Conservation (phyloP, 2,329 filamentous ascomycete species). For the Hypoxylon sp. region DNA sequence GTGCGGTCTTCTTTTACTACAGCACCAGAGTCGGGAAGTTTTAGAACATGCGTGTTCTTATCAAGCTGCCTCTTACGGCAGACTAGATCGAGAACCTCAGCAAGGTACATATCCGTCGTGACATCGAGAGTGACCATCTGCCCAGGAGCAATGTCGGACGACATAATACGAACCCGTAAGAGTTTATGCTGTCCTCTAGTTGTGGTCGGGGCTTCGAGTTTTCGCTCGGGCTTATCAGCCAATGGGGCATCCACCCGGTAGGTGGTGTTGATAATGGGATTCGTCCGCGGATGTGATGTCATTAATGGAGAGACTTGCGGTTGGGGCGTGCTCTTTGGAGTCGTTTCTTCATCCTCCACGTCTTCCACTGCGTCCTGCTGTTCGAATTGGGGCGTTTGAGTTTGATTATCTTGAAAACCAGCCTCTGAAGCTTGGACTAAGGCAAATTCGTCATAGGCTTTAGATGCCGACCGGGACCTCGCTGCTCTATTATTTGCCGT, state of each 20-base stretch:
- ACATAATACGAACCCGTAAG: constrained; percentile 79
- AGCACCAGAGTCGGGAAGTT: constrained; percentile 80
- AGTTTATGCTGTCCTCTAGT: constrained; percentile 77
- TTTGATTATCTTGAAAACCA: constrained; percentile 78
- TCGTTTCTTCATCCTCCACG: constrained; percentile 59
- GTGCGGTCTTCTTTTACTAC: constrained; percentile 83
- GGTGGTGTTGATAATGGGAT: constrained; percentile 74
- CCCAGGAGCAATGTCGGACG: constrained; percentile 78
- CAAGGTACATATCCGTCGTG: constrained; percentile 86
- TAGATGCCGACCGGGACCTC: constrained; percentile 76
- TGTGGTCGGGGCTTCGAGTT: constrained; percentile 60
- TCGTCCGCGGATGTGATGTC: constrained; percentile 61
- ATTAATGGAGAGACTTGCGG: constrained; percentile 55
- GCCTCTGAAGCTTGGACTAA: constrained; percentile 79
- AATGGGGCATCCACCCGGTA: constrained; percentile 68
- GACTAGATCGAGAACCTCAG: constrained; percentile 83
- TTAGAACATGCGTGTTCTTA: constrained; percentile 83
- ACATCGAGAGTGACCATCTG: constrained; percentile 81
- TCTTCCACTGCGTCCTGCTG: constrained; percentile 64
- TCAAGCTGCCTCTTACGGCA: constrained; percentile 84
- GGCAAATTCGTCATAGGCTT: constrained; percentile 86
- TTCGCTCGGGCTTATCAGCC: constrained; percentile 70
- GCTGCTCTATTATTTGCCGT: constrained; percentile 82
- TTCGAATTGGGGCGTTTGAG: constrained; percentile 75
- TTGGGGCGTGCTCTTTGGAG: constrained; percentile 66